These are phyloP conservation scores for Calophaca sinica DNA, from an alignment of 306 rosid genomes.

Conservation along the genomic window DNA sequence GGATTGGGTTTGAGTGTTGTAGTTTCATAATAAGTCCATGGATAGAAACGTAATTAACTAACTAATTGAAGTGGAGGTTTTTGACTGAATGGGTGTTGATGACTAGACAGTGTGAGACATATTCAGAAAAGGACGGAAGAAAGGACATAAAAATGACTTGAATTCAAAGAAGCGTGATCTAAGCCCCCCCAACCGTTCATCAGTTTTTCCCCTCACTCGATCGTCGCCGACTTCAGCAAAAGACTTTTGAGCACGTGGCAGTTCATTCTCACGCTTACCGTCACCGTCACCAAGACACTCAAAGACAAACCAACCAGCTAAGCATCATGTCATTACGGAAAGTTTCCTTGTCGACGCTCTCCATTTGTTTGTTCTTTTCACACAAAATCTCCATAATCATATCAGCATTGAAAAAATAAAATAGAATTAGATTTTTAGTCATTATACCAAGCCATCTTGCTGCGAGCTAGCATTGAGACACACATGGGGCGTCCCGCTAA, in stretches of 20 bases:
- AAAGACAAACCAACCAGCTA: slow-evolving; percentile 32
- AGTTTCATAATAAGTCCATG: background rate
- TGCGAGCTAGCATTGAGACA: too few species aligned
- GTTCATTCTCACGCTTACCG: background rate
- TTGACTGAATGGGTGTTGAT: too few species aligned
- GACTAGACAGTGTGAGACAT: too few species aligned
- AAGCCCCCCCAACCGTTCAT: too few species aligned
- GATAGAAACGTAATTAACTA: slow-evolving; percentile 10
- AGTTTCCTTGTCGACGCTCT: background rate
- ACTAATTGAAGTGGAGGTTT: background rate
- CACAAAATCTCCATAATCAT: background rate
- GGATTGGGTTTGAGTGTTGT: background rate
- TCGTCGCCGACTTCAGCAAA: too few species aligned
- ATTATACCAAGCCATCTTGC: background rate
- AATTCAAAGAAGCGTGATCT: too few species aligned
- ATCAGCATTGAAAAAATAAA: background rate
- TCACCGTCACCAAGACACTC: background rate
- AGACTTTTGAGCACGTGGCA: slow-evolving; percentile 36
- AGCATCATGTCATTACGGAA: slow-evolving; percentile 27
- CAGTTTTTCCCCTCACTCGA: too few species aligned
- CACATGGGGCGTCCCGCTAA: too few species aligned
- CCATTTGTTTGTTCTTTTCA: background rate
- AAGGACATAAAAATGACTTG: too few species aligned
- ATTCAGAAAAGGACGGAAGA: too few species aligned
- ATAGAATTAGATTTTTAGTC: background rate